Evolutionary conservation across 306 rosid genomes (phyloP), one percentile per base, ranked within the genome.

Genomic region (Cicer pinnatifidum): DNA sequence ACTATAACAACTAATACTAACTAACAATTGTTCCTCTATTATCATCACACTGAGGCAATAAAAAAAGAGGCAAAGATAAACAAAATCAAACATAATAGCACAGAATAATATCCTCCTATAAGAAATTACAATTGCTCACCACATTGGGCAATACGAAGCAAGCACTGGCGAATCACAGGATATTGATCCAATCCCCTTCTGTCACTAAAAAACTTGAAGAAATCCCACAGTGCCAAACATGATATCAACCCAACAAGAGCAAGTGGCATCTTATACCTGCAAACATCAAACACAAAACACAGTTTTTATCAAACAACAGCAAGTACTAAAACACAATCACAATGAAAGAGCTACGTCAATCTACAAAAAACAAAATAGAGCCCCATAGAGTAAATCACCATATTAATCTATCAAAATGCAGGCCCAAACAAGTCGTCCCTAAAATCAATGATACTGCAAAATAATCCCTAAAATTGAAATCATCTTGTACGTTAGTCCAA

Each of bases 201-300:
- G 23, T 82, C 83, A 44, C 88, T 73, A 71, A 77, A 89, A 70
- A 74, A 88, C 82, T 91, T 91, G 75, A 91, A 89, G 72, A 47
- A 40, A 73, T 94, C 98, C 98, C 97, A 94, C 72, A 94, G 67
- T 56, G 96, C 92, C 73, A 94, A 79, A 77, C 90, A 89, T 5
- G 89, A 81, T 77, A 94, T 71, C 87, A 94, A 68, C 62, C 98
- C 98, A 66, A 85, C 75, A 39, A 91, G 96, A 59, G 98, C 90
- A 78, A 86, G 62, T 7, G 97, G 97, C 96, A 94, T 94, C 84
- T 87, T 83, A 82, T 94, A 94, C 85, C 98, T 94, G 84, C 48
- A 78, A 67, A 60, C 61, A 79, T 59, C 64, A 28, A 65, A 0
- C 0, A 6, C 46, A 45, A 41, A 70, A 35, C 46, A 73, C 11